phyloP scores from a whole-genome alignment of 2,329 filamentous ascomycete species.

The Stemphylium beticola region DNA sequence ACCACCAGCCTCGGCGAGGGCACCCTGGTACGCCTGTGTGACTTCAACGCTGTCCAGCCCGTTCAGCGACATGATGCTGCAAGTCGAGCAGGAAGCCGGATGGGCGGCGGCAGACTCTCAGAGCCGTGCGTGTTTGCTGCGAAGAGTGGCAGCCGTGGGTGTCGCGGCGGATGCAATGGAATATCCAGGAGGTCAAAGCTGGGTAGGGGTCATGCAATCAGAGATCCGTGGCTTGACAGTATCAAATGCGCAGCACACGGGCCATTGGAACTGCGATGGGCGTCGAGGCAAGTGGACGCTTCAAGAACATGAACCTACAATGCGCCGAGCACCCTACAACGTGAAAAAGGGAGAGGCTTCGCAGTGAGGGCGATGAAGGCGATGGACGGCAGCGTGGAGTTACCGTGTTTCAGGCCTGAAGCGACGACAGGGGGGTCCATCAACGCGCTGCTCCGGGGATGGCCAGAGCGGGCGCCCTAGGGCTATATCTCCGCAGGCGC shows the following conservation, averaged over 20 bases:
- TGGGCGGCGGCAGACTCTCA: slow-evolving; percentile 14
- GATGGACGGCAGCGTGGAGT: slow-evolving; percentile 7
- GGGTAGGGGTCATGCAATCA: slow-evolving; percentile 8
- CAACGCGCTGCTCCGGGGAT: neutral
- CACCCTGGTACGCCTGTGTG: slow-evolving; percentile 82
- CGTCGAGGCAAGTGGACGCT: slow-evolving; percentile 12
- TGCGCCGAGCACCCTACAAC: slow-evolving; percentile 13
- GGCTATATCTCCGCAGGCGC: slow-evolving; percentile 4
- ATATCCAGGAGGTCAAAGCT: slow-evolving; percentile 14
- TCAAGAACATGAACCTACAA: slow-evolving; percentile 5
- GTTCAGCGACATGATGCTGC: slow-evolving; percentile 82
- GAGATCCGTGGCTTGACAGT: slow-evolving; percentile 9
- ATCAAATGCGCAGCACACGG: slow-evolving; percentile 15
- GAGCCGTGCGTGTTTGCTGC: slow-evolving; percentile 17
- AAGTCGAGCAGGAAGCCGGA: slow-evolving; percentile 12
- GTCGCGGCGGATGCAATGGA: slow-evolving; percentile 7
- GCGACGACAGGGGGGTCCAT: slow-evolving; percentile 1
- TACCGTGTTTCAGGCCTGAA: slow-evolving; percentile 18
- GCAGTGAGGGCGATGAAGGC: slow-evolving; percentile 6
- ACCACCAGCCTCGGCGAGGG: slow-evolving; percentile 83
- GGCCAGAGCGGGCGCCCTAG: neutral
- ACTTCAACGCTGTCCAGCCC: slow-evolving; percentile 83
- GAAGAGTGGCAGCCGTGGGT: slow-evolving; percentile 5
- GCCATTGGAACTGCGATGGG: slow-evolving; percentile 19
- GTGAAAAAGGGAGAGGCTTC: neutral